Percentiles rank a stretch among this genome's conserved stretches.
Evolutionary conservation across 805 yeast species (phyloP).

Genomic region (Monosporozyma siamensis): DNA sequence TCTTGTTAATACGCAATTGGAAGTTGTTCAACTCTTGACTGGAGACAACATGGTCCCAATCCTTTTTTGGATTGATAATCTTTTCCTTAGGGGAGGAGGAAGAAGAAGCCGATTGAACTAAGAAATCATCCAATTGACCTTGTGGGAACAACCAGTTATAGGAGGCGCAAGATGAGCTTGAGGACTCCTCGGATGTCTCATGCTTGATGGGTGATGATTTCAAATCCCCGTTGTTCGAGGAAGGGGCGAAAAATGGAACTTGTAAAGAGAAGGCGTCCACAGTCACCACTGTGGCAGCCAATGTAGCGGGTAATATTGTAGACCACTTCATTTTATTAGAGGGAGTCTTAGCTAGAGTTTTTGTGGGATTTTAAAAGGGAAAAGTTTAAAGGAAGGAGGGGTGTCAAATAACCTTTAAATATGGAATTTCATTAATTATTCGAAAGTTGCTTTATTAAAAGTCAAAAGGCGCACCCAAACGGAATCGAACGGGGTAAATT

Average conservation of each 20-base stretch:
- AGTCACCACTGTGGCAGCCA: neutral
- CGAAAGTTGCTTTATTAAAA: no score
- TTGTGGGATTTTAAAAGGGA: no score
- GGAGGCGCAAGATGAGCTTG: no score
- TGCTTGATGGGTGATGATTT: no score
- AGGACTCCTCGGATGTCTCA: no score
- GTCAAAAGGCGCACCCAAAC: no score
- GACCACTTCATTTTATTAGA: neutral
- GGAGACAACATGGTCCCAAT: constrained; percentile 25
- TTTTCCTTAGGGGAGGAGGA: neutral
- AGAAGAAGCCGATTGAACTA: neutral
- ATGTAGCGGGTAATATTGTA: neutral
- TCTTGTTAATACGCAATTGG: constrained; percentile 49
- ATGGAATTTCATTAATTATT: no score
- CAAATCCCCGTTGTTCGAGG: neutral
- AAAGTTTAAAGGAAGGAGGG: no score
- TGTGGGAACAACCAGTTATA: constrained; percentile 1
- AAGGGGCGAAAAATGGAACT: constrained; percentile 1
- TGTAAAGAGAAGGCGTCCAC: constrained; percentile 1
- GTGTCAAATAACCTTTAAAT: no score
- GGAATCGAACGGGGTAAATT: no score
- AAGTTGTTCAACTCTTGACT: constrained; percentile 35
- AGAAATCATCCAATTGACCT: neutral
- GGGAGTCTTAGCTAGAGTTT: no score
- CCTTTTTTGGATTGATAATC: constrained; percentile 10